These are phyloP conservation scores for Wickerhamomyces tratensis DNA, from an alignment of 805 yeast genomes.

Conservation along the genomic window DNA sequence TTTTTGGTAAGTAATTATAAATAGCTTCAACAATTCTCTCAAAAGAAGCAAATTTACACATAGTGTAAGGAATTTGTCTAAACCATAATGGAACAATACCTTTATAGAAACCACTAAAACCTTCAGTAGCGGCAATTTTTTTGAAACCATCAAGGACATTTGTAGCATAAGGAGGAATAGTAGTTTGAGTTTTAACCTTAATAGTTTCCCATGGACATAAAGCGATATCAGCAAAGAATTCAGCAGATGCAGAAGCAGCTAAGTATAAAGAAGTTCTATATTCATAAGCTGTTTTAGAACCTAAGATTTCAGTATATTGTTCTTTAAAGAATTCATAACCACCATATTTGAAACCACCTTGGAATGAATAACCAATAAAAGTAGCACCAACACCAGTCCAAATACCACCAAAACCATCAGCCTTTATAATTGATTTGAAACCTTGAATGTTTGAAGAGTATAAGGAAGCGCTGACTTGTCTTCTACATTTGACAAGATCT, in stretches of 20 bases:
- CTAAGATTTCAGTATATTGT: slow-evolving; percentile 57
- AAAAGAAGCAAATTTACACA: slow-evolving; percentile 93
- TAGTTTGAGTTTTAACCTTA: slow-evolving; percentile 89
- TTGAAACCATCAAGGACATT: slow-evolving; percentile 57
- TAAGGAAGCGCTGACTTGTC: slow-evolving; percentile 71
- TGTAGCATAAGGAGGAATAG: slow-evolving; percentile 75
- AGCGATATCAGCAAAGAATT: slow-evolving; percentile 81
- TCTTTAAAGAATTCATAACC: slow-evolving; percentile 88
- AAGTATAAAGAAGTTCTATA: slow-evolving; percentile 69
- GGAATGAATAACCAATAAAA: slow-evolving; percentile 83
- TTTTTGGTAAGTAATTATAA: slow-evolving; percentile 63
- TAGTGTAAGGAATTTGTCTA: slow-evolving; percentile 97
- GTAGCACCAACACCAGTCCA: slow-evolving; percentile 92
- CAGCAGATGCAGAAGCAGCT: slow-evolving; percentile 89
- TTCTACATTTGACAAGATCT: slow-evolving; percentile 87
- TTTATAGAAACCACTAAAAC: slow-evolving; percentile 69
- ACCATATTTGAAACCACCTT: slow-evolving; percentile 97
- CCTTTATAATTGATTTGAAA: slow-evolving; percentile 62
- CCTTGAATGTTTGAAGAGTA: slow-evolving; percentile 77
- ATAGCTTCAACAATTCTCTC: slow-evolving; percentile 83
- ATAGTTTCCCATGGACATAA: slow-evolving; percentile 94
- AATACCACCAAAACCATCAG: slow-evolving; percentile 67
- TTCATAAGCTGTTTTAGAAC: slow-evolving; percentile 48
- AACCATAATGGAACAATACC: slow-evolving; percentile 92
- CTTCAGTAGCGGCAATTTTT: slow-evolving; percentile 58